A percentile compares a stretch with the other conserved stretches of the same genome.
Evolutionary conservation across 2,329 filamentous ascomycete genomes (phyloP).

Genomic region (Podosphaera xanthii): DNA sequence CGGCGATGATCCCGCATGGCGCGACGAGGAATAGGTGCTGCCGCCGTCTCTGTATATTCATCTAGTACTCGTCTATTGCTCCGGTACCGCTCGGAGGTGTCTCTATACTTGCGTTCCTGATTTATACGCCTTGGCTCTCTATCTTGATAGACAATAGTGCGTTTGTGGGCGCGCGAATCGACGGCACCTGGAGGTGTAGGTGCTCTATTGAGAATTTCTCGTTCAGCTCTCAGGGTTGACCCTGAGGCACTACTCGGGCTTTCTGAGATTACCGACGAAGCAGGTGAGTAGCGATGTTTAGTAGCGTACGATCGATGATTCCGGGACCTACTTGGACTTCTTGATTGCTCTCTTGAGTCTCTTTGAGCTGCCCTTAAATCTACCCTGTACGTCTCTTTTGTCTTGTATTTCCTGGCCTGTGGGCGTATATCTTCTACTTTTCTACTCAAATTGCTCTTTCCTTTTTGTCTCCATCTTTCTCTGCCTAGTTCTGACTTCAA

Average conservation of each 20-base stretch:
- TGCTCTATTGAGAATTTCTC: background rate
- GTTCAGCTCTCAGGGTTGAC: background rate
- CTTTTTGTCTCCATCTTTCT: slow-evolving; percentile 2
- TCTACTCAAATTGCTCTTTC: background rate
- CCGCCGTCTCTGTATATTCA: background rate
- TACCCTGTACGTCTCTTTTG: background rate
- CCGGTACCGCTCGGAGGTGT: background rate
- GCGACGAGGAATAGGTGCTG: background rate
- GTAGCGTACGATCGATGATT: background rate
- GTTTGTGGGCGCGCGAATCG: background rate
- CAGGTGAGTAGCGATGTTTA: background rate
- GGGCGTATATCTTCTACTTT: background rate
- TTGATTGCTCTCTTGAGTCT: background rate
- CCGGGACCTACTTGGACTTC: background rate
- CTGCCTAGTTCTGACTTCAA: slow-evolving; percentile 1
- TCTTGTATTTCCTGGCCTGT: background rate
- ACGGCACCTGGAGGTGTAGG: slow-evolving; percentile 1
- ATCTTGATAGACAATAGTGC: background rate
- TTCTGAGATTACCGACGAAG: background rate
- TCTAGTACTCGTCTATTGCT: background rate
- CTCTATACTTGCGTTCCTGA: background rate
- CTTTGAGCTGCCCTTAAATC: background rate
- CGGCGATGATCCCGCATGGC: background rate
- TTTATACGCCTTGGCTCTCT: background rate
- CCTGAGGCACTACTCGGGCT: background rate